Evolutionary conservation across 495 filamentous ascomycete genomes (phyloP).

Genomic region (Penicillium malachiteum): DNA sequence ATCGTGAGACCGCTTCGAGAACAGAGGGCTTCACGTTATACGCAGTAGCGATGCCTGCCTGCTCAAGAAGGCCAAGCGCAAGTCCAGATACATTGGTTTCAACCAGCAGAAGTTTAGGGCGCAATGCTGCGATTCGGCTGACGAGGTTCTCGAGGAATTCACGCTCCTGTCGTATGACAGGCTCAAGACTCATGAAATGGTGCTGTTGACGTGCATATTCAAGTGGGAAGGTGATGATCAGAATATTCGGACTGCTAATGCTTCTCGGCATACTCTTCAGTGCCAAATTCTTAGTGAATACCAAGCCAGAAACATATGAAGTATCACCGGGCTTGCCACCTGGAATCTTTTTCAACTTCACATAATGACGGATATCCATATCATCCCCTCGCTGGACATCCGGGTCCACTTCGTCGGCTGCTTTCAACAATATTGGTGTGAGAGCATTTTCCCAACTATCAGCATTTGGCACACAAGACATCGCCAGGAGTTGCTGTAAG

Average conservation of each 20-base stretch:
- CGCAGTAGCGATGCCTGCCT: constrained; percentile 85
- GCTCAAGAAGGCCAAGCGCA: constrained; percentile 80
- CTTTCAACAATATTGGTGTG: constrained; percentile 85
- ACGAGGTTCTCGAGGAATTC: constrained; percentile 93
- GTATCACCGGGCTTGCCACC: constrained; percentile 89
- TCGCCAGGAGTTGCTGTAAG: constrained; percentile 76
- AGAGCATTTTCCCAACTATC: constrained; percentile 87
- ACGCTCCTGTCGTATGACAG: constrained; percentile 93
- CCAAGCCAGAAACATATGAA: constrained; percentile 89
- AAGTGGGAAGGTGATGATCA: constrained; percentile 92
- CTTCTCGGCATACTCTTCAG: constrained; percentile 92
- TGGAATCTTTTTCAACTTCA: constrained; percentile 95
- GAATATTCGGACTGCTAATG: constrained; percentile 78
- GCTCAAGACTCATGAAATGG: constrained; percentile 97
- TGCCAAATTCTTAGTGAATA: constrained; percentile 95
- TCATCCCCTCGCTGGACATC: constrained; percentile 85
- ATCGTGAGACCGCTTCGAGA: constrained; percentile 89
- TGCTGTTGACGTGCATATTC: constrained; percentile 94
- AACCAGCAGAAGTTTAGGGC: constrained; percentile 81
- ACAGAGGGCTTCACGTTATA: constrained; percentile 97
- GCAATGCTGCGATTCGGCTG: constrained; percentile 82
- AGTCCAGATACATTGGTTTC: constrained; percentile 88
- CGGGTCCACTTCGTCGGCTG: constrained; percentile 92
- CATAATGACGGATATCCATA: constrained; percentile 98
- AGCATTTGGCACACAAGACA: constrained; percentile 68